Base-by-base conservation (phyloP, 257 asterid species). In the Jasminum sambac region DNA sequence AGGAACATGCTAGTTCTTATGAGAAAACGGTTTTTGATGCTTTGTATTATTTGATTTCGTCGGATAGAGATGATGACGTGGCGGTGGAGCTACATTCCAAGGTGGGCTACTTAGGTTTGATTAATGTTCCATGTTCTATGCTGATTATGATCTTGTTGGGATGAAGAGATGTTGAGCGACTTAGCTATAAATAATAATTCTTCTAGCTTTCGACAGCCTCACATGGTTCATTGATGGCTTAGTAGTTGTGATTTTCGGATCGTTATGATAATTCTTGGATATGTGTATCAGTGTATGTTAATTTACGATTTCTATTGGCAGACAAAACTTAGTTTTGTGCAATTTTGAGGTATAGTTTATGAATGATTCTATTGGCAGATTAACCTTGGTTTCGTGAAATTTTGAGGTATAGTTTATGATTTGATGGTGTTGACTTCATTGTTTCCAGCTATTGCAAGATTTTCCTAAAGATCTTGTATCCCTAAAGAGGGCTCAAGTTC, bases 391-490 rank as follows among this genome's bases (percentile, higher is more conserved):
- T 68, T 68, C 13, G 37, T n/a, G 19, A 67, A 40, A 46, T 66
- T 74, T 65, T 62, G 59, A 23, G 42, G 61, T 42, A 73, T 42
- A 17, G 74, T 69, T 71, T 24, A 46, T 69, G 68, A 61, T 67
- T 61, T 78, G 38, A 62, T 41, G 57, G 11, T 36, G 36, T 74
- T 70, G 72, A 43, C 41, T 75, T 76, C 64, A 14, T 77, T 71
- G 16, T 73, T 63, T 69, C 60, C 87, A 94, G 98, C 77, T 86
- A 46, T 81, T 89, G 61, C 82, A 79, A 79, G 90, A 91, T 70
- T 94, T 91, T 71, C 96, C 98, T 11, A 86, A 71, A 80, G 98
- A 94, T 83, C 88, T 94, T 74, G 84, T 68, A 9, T 87, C 97
- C 16, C 67, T 94, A 26, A 94, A 94, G 85, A 84, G 96, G 71